A percentile compares a stretch with the other conserved stretches of the same genome.
These are phyloP conservation scores for Pseudocercospora ulei DNA, from an alignment of 2,329 filamentous ascomycete genomes.

Conservation along the genomic window DNA sequence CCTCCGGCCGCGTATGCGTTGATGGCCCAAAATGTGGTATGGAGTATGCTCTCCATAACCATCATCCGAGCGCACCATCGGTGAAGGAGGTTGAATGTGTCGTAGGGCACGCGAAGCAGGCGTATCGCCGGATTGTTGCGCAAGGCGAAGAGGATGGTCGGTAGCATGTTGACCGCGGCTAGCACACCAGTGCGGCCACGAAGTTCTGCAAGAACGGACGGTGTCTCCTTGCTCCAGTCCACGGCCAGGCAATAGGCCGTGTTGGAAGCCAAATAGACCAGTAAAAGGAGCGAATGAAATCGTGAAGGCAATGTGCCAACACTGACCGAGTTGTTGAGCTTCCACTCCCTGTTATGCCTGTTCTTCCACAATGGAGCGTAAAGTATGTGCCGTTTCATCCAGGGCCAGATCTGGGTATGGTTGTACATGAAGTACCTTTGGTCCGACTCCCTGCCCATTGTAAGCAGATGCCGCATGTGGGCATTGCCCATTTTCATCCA, in stretches of 20 bases:
- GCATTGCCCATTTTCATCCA: constrained; percentile 37
- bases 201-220: constrained; percentile 64
- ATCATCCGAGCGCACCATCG: constrained; percentile 72
- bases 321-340: constrained; percentile 53
- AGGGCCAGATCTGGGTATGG: constrained; percentile 44
- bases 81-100: constrained; percentile 88
- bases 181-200: constrained; percentile 78
- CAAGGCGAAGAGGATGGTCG: constrained; percentile 73
- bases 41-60: constrained; percentile 57
- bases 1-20: constrained; percentile 54
- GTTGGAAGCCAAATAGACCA: constrained; percentile 61
- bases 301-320: constrained; percentile 66
- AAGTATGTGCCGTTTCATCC: constrained; percentile 54
- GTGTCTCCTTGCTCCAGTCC: constrained; percentile 39
- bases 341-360: constrained; percentile 55
- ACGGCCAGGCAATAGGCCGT: constrained; percentile 65
- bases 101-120: constrained; percentile 78
- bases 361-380: constrained; percentile 64
- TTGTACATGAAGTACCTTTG: constrained; percentile 43
- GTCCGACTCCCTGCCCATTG: constrained; percentile 37
- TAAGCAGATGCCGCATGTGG: constrained; percentile 41
- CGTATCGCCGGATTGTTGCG: constrained; percentile 87
- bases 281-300: constrained; percentile 61
- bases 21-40: constrained; percentile 63
- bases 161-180: constrained; percentile 81